Base-by-base conservation (phyloP, 2,329 filamentous ascomycete species). In the Diaporthe velutina region DNA sequence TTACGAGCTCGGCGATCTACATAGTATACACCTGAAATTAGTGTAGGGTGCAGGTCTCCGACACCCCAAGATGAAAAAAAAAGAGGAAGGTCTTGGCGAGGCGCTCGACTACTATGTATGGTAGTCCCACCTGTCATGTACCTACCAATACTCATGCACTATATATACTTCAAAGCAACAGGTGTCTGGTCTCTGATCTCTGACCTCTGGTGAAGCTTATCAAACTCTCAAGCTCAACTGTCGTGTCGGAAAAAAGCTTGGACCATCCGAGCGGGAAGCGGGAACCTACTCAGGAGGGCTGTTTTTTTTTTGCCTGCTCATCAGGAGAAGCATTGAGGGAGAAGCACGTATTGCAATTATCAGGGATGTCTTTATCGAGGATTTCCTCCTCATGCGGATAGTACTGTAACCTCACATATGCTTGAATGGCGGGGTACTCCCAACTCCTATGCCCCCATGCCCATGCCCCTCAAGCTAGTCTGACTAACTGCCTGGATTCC, bases 391-490 rank as follows among this genome's bases (percentile, higher is more conserved):
- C n/a, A 52, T 15, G 30, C 9, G 28, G 33, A 28, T 55, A 33
- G 45, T 42, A 55, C 52, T 72, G 70, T 67, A 67, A 52, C 61
- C 45, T 67, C 30, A 12, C 33, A 64, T 71, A 64, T 72, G 42
- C 57, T 33, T 30, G 57, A 45, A 72, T 45, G 57, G 70, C 70
- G 70, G 70, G 70, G 70, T 72, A 66, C 38, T 28, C 28, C 52
- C 3, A 10, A 28, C 22, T 3, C 15, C 4, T 10, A 25, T 35
- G 45, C 13, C 35, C 45, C n/a, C 25, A 52, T 52, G n/a, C n/a
- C 8, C 25, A 28, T 38, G 28, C n/a, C 52, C 52, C 40, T 60
- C 28, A 22, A 10, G 40, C 40, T 71, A 71, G 28, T 58, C 6
- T 12, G 17, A 33, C 40, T 66, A 10, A 17, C 35, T 35, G 64